phyloP scores from a whole-genome alignment of 2,329 filamentous ascomycete genomes.

The Neofusicoccum parvum region DNA sequence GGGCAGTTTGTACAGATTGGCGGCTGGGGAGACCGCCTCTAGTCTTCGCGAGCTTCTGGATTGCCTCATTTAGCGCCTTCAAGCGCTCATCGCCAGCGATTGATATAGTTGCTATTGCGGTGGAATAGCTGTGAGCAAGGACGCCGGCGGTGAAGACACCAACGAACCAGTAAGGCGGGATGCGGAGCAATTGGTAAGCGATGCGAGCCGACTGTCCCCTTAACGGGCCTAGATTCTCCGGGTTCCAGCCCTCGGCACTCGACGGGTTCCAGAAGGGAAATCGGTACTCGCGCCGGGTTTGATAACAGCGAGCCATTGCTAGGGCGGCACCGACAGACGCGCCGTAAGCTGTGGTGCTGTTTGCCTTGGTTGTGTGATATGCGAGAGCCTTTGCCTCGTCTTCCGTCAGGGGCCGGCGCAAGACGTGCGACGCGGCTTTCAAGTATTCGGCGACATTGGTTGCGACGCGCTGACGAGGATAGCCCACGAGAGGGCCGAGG shows the following conservation, averaged over 20 bases:
- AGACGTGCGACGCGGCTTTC: slow-evolving; percentile 31
- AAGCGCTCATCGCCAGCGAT: slow-evolving; percentile 31
- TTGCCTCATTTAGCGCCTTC: slow-evolving; percentile 8
- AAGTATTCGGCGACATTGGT: slow-evolving; percentile 34
- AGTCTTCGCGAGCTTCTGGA: not conserved
- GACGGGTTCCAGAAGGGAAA: slow-evolving; percentile 48
- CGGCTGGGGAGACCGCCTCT: not conserved
- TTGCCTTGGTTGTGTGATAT: slow-evolving; percentile 41
- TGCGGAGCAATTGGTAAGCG: slow-evolving; percentile 33
- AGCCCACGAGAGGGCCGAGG: slow-evolving; percentile 34
- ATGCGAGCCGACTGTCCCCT: slow-evolving; percentile 38
- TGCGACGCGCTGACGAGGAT: slow-evolving; percentile 32
- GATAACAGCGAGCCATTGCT: slow-evolving; percentile 38
- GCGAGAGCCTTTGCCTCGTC: slow-evolving; percentile 48
- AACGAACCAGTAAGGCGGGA: slow-evolving; percentile 35
- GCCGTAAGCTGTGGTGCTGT: slow-evolving; percentile 43
- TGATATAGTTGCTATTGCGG: not conserved
- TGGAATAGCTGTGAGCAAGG: slow-evolving; percentile 1
- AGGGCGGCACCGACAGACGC: slow-evolving; percentile 35
- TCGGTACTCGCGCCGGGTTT: slow-evolving; percentile 35
- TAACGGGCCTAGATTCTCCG: slow-evolving; percentile 37
- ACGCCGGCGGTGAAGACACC: slow-evolving; percentile 34
- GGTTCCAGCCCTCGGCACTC: slow-evolving; percentile 37
- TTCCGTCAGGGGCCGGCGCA: slow-evolving; percentile 41
- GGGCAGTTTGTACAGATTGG: not conserved